Percentiles rank a stretch among this genome's conserved stretches.
Evolutionary conservation across 495 filamentous ascomycete species (phyloP).

Genomic region (Aspergillus funiculosus): DNA sequence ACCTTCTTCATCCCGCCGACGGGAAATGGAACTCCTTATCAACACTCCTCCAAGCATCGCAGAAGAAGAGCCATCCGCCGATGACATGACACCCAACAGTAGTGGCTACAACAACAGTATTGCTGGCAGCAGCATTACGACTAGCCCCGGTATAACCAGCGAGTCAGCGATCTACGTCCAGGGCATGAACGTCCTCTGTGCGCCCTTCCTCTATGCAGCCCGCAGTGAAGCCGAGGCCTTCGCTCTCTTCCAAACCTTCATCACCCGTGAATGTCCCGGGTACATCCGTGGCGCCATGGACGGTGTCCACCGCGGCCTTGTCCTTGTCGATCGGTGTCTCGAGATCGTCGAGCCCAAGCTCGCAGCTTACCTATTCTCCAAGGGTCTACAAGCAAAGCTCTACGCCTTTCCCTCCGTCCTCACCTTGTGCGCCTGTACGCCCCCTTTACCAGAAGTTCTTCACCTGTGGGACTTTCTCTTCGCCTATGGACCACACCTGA

Average conservation of each 20-base stretch:
- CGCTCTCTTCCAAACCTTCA: constrained; percentile 79
- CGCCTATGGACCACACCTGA: constrained; percentile 89
- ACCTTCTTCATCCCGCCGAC: constrained; percentile 34
- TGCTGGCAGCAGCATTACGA: background rate
- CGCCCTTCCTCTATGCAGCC: constrained; percentile 92
- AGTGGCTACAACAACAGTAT: constrained; percentile 36
- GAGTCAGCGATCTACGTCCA: constrained; percentile 88
- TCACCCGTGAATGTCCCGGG: constrained; percentile 83
- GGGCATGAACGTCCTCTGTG: constrained; percentile 99
- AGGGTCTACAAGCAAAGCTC: constrained; percentile 83
- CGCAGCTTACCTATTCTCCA: constrained; percentile 71
- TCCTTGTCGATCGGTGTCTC: constrained; percentile 83
- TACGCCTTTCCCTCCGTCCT: constrained; percentile 98
- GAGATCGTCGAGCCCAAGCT: constrained; percentile 88
- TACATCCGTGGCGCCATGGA: constrained; percentile 97
- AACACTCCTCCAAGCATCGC: constrained; percentile 41
- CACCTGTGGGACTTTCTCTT: constrained; percentile 98
- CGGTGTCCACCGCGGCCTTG: constrained; percentile 86
- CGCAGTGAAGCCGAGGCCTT: constrained; percentile 94
- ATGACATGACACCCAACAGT: constrained; percentile 26
- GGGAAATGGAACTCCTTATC: constrained; percentile 36
- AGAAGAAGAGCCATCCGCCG: constrained; percentile 36
- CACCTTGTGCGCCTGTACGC: constrained; percentile 92
- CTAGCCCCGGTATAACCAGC: constrained; percentile 27
- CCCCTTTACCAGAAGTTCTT: constrained; percentile 91